Percentiles rank a stretch among this genome's conserved stretches.
Evolutionary conservation across 352 stramenopile species (phyloP).

Genomic region (Phytophthora tubulina): DNA sequence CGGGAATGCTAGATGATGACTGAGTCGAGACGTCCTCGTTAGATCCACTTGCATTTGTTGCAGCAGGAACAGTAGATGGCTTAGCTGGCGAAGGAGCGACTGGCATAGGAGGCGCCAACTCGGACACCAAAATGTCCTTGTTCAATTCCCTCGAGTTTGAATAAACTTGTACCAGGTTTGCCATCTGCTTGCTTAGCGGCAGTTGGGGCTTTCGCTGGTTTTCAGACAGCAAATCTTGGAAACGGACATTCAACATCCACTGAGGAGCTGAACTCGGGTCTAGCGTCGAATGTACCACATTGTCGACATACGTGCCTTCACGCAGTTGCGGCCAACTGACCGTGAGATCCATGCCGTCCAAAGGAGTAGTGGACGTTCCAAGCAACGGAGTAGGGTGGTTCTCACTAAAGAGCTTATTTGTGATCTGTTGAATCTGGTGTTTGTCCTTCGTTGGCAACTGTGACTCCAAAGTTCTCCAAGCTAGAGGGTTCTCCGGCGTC

Average conservation of each 20-base stretch:
- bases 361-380: constrained; percentile 50
- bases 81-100: constrained; percentile 24
- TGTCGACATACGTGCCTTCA: constrained; percentile 88
- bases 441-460: constrained; percentile 26
- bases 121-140: constrained; percentile 77
- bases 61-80: constrained; percentile 6
- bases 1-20: constrained; percentile 32
- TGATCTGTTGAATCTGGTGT: constrained; percentile 40
- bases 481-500: constrained; percentile 21
- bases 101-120: constrained; percentile 69
- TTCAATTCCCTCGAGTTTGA: constrained; percentile 72
- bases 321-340: constrained; percentile 75
- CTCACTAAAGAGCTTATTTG: constrained; percentile 49
- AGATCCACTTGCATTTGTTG: neutral
- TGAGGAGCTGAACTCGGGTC: constrained; percentile 69
- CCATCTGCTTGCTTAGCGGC: constrained; percentile 69
- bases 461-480: constrained; percentile 40
- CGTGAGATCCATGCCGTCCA: constrained; percentile 67
- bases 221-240: constrained; percentile 50
- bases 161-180: constrained; percentile 82
- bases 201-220: constrained; percentile 67
- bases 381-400: constrained; percentile 41
- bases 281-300: constrained; percentile 84
- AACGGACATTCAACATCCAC: constrained; percentile 68
- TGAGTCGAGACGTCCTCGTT: constrained; percentile 5